Evolutionary conservation across 306 rosid species (phyloP).

Genomic region (Begonia peltatifolia): DNA sequence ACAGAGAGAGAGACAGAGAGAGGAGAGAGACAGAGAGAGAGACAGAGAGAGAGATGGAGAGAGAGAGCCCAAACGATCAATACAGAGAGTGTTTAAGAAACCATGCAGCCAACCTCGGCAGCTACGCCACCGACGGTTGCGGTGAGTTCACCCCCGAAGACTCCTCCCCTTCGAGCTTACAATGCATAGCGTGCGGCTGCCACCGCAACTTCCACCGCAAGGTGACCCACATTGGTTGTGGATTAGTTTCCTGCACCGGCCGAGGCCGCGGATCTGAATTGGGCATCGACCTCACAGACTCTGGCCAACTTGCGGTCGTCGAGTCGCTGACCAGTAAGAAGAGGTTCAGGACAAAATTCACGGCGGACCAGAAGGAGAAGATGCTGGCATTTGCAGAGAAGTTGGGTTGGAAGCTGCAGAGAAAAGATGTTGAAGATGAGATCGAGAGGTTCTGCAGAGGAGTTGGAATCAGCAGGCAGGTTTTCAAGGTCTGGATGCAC

Average conservation of each 20-base stretch:
- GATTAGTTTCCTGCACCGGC: constrained; percentile 9
- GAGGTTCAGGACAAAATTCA: constrained; percentile 64
- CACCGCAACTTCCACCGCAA: constrained; percentile 90
- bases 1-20: not conserved
- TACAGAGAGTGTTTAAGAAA: constrained; percentile 71
- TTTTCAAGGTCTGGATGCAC: constrained; percentile 90
- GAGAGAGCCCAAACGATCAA: constrained; percentile 18
- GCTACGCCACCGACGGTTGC: constrained; percentile 91
- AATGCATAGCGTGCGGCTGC: constrained; percentile 71
- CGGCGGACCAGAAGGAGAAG: constrained; percentile 67
- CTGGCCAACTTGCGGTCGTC: constrained; percentile 14
- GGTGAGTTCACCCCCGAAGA: constrained; percentile 62
- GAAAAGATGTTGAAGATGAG: constrained; percentile 67
- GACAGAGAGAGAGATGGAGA: constrained; percentile 14
- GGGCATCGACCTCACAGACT: not conserved
- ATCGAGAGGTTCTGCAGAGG: constrained; percentile 58
- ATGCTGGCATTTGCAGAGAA: constrained; percentile 81
- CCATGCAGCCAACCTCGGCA: constrained; percentile 92
- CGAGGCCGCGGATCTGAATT: constrained; percentile 4
- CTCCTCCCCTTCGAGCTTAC: constrained; percentile 17
- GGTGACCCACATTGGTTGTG: constrained; percentile 12
- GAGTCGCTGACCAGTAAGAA: constrained; percentile 25
- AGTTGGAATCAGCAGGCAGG: constrained; percentile 53
- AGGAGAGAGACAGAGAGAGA: constrained; percentile 15
- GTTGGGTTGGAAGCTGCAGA: constrained; percentile 67